A percentile compares a stretch with the other conserved stretches of the same genome.
phyloP scores from a whole-genome alignment of 1,284 basidiomycete genomes.

The Melampsora larici-populina region DNA sequence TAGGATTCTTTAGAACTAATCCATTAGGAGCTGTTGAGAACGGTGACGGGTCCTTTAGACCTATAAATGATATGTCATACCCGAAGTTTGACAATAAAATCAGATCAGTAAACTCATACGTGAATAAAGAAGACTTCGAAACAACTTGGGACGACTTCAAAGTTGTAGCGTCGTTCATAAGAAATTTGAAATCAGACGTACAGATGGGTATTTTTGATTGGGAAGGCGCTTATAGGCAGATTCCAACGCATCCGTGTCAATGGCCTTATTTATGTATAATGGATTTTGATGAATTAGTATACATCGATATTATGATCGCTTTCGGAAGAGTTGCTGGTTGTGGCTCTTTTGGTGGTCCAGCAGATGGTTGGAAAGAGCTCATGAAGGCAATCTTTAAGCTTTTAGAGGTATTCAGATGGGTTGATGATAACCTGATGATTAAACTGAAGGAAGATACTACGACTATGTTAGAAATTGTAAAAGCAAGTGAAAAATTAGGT shows the following conservation, averaged over 20 bases:
- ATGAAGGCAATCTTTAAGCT: background rate
- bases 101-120: no score
- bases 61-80: no score
- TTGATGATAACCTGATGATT: no score
- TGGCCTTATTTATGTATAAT: background rate
- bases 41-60: no score
- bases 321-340: constrained; percentile 1
- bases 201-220: background rate
- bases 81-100: no score
- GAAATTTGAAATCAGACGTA: background rate
- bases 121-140: no score
- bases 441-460: background rate
- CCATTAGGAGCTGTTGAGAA: no score
- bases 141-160: constrained; percentile 23
- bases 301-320: background rate
- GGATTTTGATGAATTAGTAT: background rate
- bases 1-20: constrained; percentile 9
- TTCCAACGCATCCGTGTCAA: background rate
- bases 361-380: constrained; percentile 1
- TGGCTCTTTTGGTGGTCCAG: constrained; percentile 6
- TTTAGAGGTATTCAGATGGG: constrained; percentile 9
- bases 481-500: background rate
- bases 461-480: background rate
- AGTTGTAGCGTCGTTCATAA: background rate
- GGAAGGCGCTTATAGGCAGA: constrained; percentile 4